Conservation (phyloP, 2,329 filamentous ascomycete species). For the Colletotrichum siamense region DNA sequence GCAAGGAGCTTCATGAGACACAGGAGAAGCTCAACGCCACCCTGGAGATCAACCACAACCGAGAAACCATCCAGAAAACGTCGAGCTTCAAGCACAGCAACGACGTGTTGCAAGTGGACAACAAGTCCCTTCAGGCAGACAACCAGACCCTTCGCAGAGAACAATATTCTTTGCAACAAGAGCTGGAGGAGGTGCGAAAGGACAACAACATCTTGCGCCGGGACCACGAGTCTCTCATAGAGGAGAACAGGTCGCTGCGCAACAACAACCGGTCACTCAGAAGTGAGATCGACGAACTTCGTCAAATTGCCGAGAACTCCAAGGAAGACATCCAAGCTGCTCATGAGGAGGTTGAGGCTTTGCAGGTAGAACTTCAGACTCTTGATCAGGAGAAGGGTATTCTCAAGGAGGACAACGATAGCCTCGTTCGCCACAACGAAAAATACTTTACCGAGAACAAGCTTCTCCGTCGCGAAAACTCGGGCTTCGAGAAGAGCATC, state of each 20-base stretch:
- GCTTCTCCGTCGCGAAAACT: constrained; percentile 52
- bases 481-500: constrained; percentile 50
- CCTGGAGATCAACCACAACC: constrained; percentile 24
- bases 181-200: constrained; percentile 45
- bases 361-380: constrained; percentile 42
- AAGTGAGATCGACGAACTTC: constrained; percentile 49
- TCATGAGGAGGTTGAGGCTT: constrained; percentile 44
- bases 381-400: constrained; percentile 49
- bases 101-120: constrained; percentile 42
- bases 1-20: constrained; percentile 47
- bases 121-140: constrained; percentile 43
- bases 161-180: constrained; percentile 39
- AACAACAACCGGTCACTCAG: constrained; percentile 44
- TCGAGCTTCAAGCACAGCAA: constrained; percentile 42
- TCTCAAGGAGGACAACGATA: constrained; percentile 56
- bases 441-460: constrained; percentile 61
- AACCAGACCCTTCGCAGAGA: constrained; percentile 44
- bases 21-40: constrained; percentile 47
- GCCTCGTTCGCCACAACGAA: constrained; percentile 60
- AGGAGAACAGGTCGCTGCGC: constrained; percentile 51
- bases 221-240: constrained; percentile 47
- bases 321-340: constrained; percentile 47
- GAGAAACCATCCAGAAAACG: constrained; percentile 40
- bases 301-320: constrained; percentile 43
- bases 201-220: constrained; percentile 47